phyloP scores from a whole-genome alignment of 225 moss, liverwort and hornwort genomes.

The Physcomitrellopsis africana region DNA sequence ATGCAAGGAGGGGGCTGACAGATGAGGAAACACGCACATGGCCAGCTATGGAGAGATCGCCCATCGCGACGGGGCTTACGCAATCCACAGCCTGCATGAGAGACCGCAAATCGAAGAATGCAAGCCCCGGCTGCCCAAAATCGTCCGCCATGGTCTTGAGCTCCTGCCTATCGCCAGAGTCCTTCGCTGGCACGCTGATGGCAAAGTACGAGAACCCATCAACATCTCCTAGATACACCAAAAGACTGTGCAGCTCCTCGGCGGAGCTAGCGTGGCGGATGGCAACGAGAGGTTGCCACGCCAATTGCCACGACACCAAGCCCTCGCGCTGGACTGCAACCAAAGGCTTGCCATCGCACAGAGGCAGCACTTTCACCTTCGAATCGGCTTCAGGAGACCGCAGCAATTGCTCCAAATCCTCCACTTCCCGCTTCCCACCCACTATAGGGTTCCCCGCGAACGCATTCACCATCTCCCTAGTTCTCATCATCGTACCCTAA shows the following conservation, averaged over 20 bases:
- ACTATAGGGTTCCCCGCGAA: constrained; percentile 88
- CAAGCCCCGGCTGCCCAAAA: constrained; percentile 39
- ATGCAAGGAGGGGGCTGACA: not conserved
- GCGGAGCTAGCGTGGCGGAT: constrained; percentile 35
- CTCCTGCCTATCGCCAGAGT: constrained; percentile 35
- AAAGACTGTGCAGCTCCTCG: constrained; percentile 48
- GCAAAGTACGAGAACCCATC: constrained; percentile 69
- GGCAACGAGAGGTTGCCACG: constrained; percentile 71
- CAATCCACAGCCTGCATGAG: constrained; percentile 80
- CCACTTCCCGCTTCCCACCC: constrained; percentile 53
- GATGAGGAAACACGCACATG: constrained; percentile 51
- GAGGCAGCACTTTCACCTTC: constrained; percentile 65
- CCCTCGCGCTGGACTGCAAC: constrained; percentile 40
- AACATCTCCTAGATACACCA: constrained; percentile 77
- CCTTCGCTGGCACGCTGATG: constrained; percentile 41
- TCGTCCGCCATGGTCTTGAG: constrained; percentile 49
- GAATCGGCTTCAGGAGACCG: constrained; percentile 37
- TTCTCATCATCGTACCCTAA: constrained; percentile 34
- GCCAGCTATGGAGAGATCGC: constrained; percentile 87
- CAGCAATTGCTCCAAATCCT: constrained; percentile 51
- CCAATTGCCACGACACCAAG: constrained; percentile 57
- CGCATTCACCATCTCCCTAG: constrained; percentile 57
- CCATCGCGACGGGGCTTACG: constrained; percentile 46
- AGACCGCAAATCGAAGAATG: constrained; percentile 74
- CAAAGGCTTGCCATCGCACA: constrained; percentile 74